Conservation (phyloP, 768 basidiomycete species). For the Naganishia onofrii region DNA sequence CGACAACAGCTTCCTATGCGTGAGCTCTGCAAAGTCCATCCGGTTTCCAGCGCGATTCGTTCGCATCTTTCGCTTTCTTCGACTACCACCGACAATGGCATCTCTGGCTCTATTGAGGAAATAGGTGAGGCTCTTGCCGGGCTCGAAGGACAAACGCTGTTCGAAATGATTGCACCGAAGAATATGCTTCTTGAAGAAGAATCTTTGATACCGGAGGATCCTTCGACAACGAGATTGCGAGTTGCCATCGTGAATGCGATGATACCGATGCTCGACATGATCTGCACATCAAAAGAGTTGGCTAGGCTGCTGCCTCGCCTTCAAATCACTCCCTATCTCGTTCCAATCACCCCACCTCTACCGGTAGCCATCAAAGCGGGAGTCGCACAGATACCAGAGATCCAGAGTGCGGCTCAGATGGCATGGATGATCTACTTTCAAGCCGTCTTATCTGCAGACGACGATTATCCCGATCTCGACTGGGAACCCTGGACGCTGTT, state of each 20-base stretch:
- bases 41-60: conserved; percentile 16
- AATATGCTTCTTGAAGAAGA: conserved; percentile 30
- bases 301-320: conserved; percentile 46
- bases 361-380: conserved; percentile 2
- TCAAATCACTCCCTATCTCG: conserved; percentile 45
- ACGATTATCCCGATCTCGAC: conserved; percentile 48
- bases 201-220: conserved; percentile 32
- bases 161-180: conserved; percentile 42
- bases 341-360: conserved; percentile 45
- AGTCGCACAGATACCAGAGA: conserved; percentile 28
- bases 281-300: conserved; percentile 47
- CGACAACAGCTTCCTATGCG: conserved; percentile 49
- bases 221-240: conserved; percentile 32
- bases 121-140: conserved; percentile 48
- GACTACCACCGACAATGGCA: conserved; percentile 29
- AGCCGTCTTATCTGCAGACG: conserved; percentile 49
- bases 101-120: conserved; percentile 48
- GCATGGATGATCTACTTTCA: conserved; percentile 51
- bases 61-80: not conserved
- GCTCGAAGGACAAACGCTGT: conserved; percentile 48
- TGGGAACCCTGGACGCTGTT: conserved; percentile 52
- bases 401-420: conserved; percentile 28
- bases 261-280: conserved; percentile 50
- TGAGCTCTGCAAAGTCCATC: conserved; percentile 42
- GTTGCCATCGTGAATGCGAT: conserved; percentile 42